phyloP scores from a whole-genome alignment of 2,329 filamentous ascomycete species.

The Ophiostoma piceae region DNA sequence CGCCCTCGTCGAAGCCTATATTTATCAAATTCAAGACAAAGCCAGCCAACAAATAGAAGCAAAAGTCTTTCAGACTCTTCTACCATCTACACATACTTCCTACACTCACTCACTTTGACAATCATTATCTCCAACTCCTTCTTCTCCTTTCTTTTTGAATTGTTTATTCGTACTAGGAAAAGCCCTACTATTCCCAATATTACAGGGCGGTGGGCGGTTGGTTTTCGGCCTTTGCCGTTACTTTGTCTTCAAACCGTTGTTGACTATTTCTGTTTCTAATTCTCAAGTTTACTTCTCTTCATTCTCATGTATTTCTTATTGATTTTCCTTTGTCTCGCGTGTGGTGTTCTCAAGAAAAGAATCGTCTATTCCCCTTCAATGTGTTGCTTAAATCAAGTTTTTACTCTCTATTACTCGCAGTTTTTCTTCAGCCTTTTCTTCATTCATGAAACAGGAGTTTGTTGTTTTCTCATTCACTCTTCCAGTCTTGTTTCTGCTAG shows the following conservation, averaged over 20 bases:
- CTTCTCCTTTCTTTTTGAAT: not conserved
- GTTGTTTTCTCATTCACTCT: conserved; percentile 1
- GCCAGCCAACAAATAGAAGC: conserved; percentile 9
- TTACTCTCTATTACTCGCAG: not conserved
- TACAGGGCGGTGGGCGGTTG: not conserved
- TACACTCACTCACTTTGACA: not conserved
- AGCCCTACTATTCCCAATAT: not conserved
- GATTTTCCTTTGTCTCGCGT: not conserved
- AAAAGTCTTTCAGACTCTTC: not conserved
- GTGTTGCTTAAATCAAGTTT: not conserved
- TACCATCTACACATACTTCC: not conserved
- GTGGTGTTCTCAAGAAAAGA: not conserved
- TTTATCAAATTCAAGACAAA: conserved; percentile 29
- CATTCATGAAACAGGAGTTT: not conserved
- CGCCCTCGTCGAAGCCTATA: conserved; percentile 23
- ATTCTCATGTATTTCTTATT: not conserved
- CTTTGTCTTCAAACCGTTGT: not conserved
- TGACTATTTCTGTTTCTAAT: not conserved
- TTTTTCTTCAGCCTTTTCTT: not conserved
- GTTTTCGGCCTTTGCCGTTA: not conserved
- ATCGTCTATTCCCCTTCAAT: not conserved
- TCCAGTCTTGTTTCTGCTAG: not conserved
- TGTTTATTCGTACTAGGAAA: not conserved
- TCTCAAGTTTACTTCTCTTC: not conserved
- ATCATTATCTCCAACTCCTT: not conserved